Base-by-base conservation (phyloP, 2,329 filamentous ascomycete species). In the Stachybotrys elegans region DNA sequence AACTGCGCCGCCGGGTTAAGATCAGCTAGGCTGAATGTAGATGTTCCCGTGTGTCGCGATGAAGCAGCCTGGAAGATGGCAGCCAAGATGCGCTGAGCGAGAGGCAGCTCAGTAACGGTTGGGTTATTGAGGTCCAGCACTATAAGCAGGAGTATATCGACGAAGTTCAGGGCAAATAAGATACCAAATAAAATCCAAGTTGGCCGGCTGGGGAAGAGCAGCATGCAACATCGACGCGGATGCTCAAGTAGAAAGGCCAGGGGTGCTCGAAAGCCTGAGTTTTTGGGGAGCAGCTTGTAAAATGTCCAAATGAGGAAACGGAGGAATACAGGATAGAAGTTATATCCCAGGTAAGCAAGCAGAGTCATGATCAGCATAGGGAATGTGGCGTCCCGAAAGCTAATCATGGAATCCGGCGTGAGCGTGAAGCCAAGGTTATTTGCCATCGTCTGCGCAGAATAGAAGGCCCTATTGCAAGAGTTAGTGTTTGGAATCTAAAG, bases 141-240 rank as follows among this genome's bases (percentile, higher is more conserved):
- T 14, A 75, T 57, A 48, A 83, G 79, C 21, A 83, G 65, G 3
- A 82, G 57, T 7, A 76, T 65, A 56, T 81, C 79, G 32, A 76
- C 61, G 11, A 70, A 62, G 53, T 79, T 82, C 13, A 83, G 67
- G 3, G 64, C 56, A 7, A 79, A 49, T 4, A 81, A 65, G 22
- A 73, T 70, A 21, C 65, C 59, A 3, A 76, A 65, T 0, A 83
- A 67, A 51, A 73, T 74, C 77, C 77, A 83, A 0, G 80, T 83
- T 8, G 78, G 72, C n/a, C 63, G 61, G 23, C 71, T 69, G 0
- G 79, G 80, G 51, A 84, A 84, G 4, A 84, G 69, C 4, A 80
- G 70, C 4, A 78, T 83, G 53, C 80, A 84, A 51, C 79, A 83
- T 6, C 81, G 67, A 37, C 80, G 70, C 0, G 80, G 81, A 56